A percentile compares a stretch with the other conserved stretches of the same genome.
Evolutionary conservation across 2,329 filamentous ascomycete genomes (phyloP).

Genomic region (Aspergillus fumigatus): DNA sequence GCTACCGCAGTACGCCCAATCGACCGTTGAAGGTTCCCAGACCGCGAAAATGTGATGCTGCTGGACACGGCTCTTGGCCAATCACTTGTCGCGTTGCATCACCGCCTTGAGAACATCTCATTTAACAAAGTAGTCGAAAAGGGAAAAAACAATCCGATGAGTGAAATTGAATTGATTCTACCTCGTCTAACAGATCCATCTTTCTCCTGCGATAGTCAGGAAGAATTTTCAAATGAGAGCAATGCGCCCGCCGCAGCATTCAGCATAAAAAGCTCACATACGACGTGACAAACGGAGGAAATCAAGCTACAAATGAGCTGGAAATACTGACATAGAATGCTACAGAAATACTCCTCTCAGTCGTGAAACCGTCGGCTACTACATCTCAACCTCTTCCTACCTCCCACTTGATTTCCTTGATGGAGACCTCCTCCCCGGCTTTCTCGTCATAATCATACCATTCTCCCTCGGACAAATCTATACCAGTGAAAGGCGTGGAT

Average conservation of each 20-base stretch:
- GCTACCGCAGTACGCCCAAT: constrained; percentile 8
- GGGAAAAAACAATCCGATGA: background rate
- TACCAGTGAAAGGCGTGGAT: constrained; percentile 70
- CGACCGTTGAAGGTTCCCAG: constrained; percentile 5
- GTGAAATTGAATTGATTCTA: background rate
- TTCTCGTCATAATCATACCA: constrained; percentile 99
- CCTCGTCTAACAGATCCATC: background rate
- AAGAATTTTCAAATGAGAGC: background rate
- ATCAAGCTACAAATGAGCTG: background rate
- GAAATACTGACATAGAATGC: constrained; percentile 1
- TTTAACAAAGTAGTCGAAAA: background rate
- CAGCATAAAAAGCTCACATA: background rate
- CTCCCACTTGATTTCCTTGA: constrained; percentile 84
- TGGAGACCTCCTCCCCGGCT: constrained; percentile 82
- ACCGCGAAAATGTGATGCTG: constrained; percentile 35
- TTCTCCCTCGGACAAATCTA: constrained; percentile 83
- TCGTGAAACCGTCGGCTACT: background rate
- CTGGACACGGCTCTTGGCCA: constrained; percentile 17
- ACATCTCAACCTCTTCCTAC: constrained; percentile 63
- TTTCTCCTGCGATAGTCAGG: background rate
- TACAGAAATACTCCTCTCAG: background rate
- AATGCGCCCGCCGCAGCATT: background rate
- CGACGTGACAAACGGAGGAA: no score
- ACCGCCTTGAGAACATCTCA: constrained; percentile 22
- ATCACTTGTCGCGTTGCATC: constrained; percentile 13